A percentile compares a stretch with the other conserved stretches of the same genome.
These are phyloP conservation scores for Tubosaeta brunneosetosa DNA, from an alignment of 768 basidiomycete species.

Conservation along the genomic window DNA sequence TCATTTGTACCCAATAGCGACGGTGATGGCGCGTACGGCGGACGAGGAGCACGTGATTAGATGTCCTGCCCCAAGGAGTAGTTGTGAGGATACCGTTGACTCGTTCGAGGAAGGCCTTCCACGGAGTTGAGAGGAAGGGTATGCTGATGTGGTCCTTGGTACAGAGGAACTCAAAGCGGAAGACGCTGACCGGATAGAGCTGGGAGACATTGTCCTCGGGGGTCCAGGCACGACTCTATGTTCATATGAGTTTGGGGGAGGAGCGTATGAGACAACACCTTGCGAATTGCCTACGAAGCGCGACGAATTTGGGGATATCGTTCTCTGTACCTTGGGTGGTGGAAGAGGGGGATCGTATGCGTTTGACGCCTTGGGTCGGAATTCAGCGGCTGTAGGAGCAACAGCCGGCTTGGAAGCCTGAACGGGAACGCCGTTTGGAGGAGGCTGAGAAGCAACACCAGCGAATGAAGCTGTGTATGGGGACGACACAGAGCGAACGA, in stretches of 20 bases:
- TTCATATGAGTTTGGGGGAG: constrained; percentile 18
- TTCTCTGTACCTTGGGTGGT: constrained; percentile 36
- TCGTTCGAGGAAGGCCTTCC: constrained; percentile 44
- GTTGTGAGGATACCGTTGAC: constrained; percentile 37
- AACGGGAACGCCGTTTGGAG: constrained; percentile 21
- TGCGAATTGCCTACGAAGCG: constrained; percentile 19
- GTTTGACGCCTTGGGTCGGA: constrained; percentile 60
- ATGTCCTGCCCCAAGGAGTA: constrained; percentile 28
- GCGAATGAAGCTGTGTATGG: constrained; percentile 18
- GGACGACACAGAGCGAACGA: constrained; percentile 23
- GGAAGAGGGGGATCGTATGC: constrained; percentile 78
- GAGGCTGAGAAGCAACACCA: constrained; percentile 9
- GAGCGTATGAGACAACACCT: constrained; percentile 5
- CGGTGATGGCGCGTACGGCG: constrained; percentile 78
- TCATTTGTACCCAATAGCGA: constrained; percentile 80
- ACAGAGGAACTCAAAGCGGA: constrained; percentile 36
- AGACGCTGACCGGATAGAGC: constrained; percentile 19
- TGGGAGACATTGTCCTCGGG: constrained; percentile 31
- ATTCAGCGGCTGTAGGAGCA: constrained; percentile 41
- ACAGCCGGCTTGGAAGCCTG: constrained; percentile 32
- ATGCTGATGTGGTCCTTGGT: constrained; percentile 17
- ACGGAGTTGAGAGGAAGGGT: constrained; percentile 22
- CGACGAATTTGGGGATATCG: constrained; percentile 22
- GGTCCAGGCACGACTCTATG: constrained; percentile 14
- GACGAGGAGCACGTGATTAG: constrained; percentile 36